Conservation (phyloP, 2,329 filamentous ascomycete genomes). For the Knufia fluminis region DNA sequence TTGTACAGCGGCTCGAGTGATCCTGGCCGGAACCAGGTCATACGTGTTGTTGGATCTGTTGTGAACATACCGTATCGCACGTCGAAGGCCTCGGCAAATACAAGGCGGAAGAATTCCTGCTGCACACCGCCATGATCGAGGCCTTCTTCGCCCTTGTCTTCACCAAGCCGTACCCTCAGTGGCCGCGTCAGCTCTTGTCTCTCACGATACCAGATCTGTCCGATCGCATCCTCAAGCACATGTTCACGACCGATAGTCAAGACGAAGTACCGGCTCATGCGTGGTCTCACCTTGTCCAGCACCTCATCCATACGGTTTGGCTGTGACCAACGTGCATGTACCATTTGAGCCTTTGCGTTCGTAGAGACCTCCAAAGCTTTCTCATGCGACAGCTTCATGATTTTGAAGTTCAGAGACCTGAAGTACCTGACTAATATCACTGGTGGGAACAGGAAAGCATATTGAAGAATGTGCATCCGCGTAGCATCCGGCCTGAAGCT, state of each 20-base stretch:
- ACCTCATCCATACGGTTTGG: conserved; percentile 53
- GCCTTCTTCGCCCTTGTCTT: conserved; percentile 74
- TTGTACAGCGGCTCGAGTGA: conserved; percentile 79
- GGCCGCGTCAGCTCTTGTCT: conserved; percentile 73
- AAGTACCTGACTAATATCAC: conserved; percentile 72
- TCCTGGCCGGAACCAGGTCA: conserved; percentile 81
- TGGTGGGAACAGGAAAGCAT: conserved; percentile 68
- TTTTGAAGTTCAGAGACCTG: conserved; percentile 74
- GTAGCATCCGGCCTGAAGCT: conserved; percentile 52
- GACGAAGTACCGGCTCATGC: conserved; percentile 62
- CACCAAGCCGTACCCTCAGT: conserved; percentile 77
- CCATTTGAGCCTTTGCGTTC: conserved; percentile 37
- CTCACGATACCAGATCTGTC: conserved; percentile 84
- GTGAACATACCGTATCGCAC: conserved; percentile 70
- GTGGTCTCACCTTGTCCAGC: conserved; percentile 54
- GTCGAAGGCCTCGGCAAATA: conserved; percentile 69
- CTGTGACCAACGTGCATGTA: conserved; percentile 24
- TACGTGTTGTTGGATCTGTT: conserved; percentile 62
- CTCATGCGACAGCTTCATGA: conserved; percentile 74
- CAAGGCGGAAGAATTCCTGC: conserved; percentile 87
- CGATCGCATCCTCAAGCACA: conserved; percentile 64
- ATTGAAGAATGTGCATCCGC: conserved; percentile 66
- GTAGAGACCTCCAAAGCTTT: conserved; percentile 45
- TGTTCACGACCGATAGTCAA: conserved; percentile 59
- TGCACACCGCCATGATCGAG: conserved; percentile 92